Evolutionary conservation across 179 eudicot genomes (phyloP), one percentile per base, ranked within the genome.

Genomic region (Beta corolliflora): DNA sequence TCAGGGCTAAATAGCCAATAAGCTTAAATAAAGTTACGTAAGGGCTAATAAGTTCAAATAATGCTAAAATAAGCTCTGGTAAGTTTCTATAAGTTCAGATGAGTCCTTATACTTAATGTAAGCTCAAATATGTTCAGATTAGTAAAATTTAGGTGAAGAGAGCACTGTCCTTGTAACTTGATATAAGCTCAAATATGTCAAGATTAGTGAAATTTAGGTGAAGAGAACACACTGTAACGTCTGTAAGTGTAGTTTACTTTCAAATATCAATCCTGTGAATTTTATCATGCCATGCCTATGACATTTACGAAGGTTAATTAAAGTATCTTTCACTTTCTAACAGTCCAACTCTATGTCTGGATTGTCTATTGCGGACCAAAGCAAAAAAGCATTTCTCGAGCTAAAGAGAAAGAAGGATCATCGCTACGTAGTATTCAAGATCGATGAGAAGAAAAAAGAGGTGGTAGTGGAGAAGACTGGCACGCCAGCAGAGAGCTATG

Each of bases 401-500:
- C 72, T 89, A 45, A 81, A 89, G 81, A 80, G 91, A 81, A 86
- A 89, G 80, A 89, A 85, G 64, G 84, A 65, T 56, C 81, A 85
- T 78, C 84, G 91, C 1, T 85, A 89, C 16, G 89, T 89, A 82
- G 78, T 87, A 52, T 89, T 81, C 61, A 89, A 81, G 82, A 87
- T 89, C 11, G 91, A 87, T 46, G 89, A 89, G 87, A 89, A 83
- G 80, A 87, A 82, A 53, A 83, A 31, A 64, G 89, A 87, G 77
- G 84, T 89, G 53, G 81, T 87, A 56, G 88, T 89, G 15, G 91
- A 87, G 73, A 89, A 87, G 75, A 89, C 86, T 50, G 91, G 90
- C n/a, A 64, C 75, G 76, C 87, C 91, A 5, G 68, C 86, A 66
- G 87, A 87, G 81, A 87, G 80, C 81, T 87, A 89, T 29, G 86